Base-by-base conservation (phyloP, 176 grass and related monocot species). In the Oryza punctata region DNA sequence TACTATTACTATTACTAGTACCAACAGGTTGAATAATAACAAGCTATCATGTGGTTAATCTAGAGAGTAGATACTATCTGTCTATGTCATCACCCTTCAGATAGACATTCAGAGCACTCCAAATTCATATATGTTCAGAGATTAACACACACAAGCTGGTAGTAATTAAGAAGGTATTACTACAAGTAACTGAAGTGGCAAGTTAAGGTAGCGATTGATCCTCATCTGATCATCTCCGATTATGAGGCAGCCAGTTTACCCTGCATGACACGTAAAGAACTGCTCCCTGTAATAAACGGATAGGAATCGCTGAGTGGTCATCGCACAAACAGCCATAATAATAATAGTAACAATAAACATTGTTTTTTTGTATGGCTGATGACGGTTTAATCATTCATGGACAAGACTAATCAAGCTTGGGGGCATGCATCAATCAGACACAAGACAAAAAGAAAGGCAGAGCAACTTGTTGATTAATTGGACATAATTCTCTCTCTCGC, bases 271-370 rank as follows among this genome's bases (percentile, higher is more conserved):
- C 88, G 88, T 52, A 78, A 90, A 69, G 59, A 71, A 59, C 54
- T 45, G 35, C 40, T 14, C 30, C 15, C 0, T 14, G 25, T 67
- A 26, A 54, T 73, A 26, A 54, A 72, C 27, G 78, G 78, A 67
- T 67, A 72, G 78, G 83, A 82, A 86, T 82, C 66, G 11, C 65
- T 57, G 78, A 77, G 82, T 85, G 72, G 78, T 72, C 88, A 57
- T 85, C 41, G 66, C 71, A 43, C 65, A 49, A 64, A 24, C 1
- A 61, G n/a, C 7, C 14, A 67, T 0, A 57, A 19, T 21, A 57
- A 57, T 57, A 57, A n/a, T 6, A 54, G 19, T 19, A 5, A 7
- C 16, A 54, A 14, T 18, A 35, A 47, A 30, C 61, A 2, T 45
- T 10, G 10, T 11, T 23, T 27, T 70, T 77, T 12, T 86, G 43